Percentiles rank a stretch among this genome's conserved stretches.
phyloP scores from a whole-genome alignment of 2,329 filamentous ascomycete genomes.

The Ceratocystis albifundus region DNA sequence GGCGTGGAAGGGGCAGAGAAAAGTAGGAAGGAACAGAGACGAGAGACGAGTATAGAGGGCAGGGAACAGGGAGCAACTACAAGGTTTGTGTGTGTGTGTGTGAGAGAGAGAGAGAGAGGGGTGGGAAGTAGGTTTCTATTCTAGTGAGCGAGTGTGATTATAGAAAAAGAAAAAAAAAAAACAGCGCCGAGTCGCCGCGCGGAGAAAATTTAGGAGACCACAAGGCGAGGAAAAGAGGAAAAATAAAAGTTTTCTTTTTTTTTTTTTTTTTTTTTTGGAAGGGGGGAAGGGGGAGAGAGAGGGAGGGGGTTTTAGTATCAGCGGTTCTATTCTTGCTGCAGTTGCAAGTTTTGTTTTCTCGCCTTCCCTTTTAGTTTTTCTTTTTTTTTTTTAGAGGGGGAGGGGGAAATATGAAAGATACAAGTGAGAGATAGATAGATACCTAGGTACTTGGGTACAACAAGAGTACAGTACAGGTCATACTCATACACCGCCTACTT shows the following conservation, averaged over 20 bases:
- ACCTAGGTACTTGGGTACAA: too few relatives aligned
- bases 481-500: too few relatives aligned
- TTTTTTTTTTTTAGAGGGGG: too few relatives aligned
- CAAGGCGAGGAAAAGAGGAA: not conserved
- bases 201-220: not conserved
- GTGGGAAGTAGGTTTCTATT: not conserved
- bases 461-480: too few relatives aligned
- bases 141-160: not conserved
- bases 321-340: too few relatives aligned
- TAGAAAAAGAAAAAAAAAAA: too few relatives aligned
- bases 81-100: too few relatives aligned
- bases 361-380: not conserved
- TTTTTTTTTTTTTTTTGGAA: too few relatives aligned
- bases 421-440: too few relatives aligned
- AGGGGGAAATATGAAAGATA: too few relatives aligned
- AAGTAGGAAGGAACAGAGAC: not conserved
- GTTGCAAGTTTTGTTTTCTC: not conserved
- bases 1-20: not conserved
- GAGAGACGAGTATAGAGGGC: not conserved
- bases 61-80: not conserved
- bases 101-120: not conserved
- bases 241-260: not conserved
- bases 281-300: too few relatives aligned
- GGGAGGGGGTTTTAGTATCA: too few relatives aligned
- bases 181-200: not conserved